Percentiles rank a stretch among this genome's conserved stretches.
Conservation (phyloP, 306 rosid genomes). For the Elaeagnus macrophylla region DNA sequence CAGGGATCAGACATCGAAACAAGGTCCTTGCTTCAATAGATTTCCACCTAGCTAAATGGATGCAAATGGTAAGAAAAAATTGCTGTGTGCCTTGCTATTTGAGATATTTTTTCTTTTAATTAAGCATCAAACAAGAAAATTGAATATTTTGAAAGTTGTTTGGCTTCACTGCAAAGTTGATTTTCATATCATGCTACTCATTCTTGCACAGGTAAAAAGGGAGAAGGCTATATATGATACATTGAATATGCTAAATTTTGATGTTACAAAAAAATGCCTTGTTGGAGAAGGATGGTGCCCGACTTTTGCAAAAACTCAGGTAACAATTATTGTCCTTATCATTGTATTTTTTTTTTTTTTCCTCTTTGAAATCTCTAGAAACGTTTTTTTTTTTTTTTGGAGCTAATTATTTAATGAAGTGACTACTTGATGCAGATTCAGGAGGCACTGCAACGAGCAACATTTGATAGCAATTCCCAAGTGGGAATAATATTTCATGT, state of each 20-base stretch:
- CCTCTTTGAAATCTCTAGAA: slow-evolving; percentile 2
- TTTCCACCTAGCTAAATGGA: slow-evolving; percentile 76
- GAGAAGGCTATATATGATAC: slow-evolving; percentile 98
- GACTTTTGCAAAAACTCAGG: slow-evolving; percentile 77
- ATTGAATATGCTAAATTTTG: slow-evolving; percentile 89
- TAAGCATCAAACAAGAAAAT: slow-evolving; percentile 9
- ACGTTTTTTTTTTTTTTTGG: slow-evolving; percentile 3
- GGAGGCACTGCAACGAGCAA: slow-evolving; percentile 91
- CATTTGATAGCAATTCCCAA: slow-evolving; percentile 96
- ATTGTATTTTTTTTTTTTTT: slow-evolving; percentile 4
- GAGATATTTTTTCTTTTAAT: slow-evolving; percentile 5
- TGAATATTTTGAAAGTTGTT: slow-evolving; percentile 1
- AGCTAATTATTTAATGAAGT: background rate
- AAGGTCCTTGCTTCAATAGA: slow-evolving; percentile 74
- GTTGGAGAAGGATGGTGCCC: slow-evolving; percentile 99
- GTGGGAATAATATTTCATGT: slow-evolving; percentile 85
- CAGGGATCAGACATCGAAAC: slow-evolving; percentile 83
- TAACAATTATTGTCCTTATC: slow-evolving; percentile 16
- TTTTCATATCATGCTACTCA: slow-evolving; percentile 26
- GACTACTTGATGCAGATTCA: slow-evolving; percentile 54
- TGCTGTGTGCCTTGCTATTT: slow-evolving; percentile 14
- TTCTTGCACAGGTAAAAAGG: slow-evolving; percentile 72
- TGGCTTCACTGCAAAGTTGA: background rate
- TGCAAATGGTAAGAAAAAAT: slow-evolving; percentile 56
- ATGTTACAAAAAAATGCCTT: slow-evolving; percentile 96